Percentiles rank a stretch among this genome's conserved stretches.
Conservation (phyloP, 2,329 filamentous ascomycete genomes). For the Aureobasidium sp. region DNA sequence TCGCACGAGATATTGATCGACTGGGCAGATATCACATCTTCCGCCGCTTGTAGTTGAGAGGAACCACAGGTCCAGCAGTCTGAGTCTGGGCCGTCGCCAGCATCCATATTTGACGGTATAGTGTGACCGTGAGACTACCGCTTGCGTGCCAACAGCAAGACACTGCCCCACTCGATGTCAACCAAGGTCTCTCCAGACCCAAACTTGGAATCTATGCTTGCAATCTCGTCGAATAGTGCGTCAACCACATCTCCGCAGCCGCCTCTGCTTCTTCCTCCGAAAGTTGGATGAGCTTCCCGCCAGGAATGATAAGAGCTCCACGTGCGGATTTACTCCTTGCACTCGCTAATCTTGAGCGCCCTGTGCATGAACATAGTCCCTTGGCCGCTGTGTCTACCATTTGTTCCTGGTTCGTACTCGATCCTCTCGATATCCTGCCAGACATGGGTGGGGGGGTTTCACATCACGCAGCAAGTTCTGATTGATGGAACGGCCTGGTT, state of each 20-base stretch:
- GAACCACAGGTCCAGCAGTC: no score
- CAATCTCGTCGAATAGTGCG: conserved; percentile 65
- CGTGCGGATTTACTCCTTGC: conserved; percentile 68
- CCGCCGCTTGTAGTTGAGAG: no score
- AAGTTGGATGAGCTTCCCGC: conserved; percentile 61
- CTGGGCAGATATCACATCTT: no score
- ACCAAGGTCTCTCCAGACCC: conserved; percentile 55
- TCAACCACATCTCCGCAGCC: conserved; percentile 70
- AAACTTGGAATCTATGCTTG: conserved; percentile 59
- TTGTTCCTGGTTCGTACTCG: conserved; percentile 62
- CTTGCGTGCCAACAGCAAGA: conserved; percentile 57
- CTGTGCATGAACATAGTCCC: conserved; percentile 59
- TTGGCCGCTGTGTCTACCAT: conserved; percentile 42
- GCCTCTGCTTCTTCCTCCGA: conserved; percentile 56
- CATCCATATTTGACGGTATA: no score
- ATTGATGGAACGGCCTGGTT: conserved; percentile 60
- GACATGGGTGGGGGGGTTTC: conserved; percentile 52
- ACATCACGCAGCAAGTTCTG: conserved; percentile 59
- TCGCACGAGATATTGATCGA: no score
- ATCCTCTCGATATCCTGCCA: conserved; percentile 62
- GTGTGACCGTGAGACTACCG: not conserved
- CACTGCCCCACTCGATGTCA: conserved; percentile 68
- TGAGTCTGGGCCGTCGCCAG: no score
- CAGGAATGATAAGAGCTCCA: conserved; percentile 68
- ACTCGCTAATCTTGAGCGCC: conserved; percentile 61